Evolutionary conservation across 78 protist genomes (phyloP), one percentile per base, ranked within the genome.

Genomic region (Dictyostelium discoideum): DNA sequence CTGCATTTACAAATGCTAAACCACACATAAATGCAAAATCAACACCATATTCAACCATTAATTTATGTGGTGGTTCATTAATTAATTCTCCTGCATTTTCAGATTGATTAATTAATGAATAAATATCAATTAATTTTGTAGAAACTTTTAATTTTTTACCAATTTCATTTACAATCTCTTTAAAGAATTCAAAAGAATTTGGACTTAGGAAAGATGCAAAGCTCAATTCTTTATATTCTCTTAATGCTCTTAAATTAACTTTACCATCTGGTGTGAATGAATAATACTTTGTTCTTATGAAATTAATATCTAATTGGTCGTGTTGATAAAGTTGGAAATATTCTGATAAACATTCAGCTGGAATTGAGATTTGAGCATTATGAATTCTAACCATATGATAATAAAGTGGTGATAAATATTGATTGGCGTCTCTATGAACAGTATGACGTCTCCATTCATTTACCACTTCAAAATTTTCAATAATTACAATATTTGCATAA

Each of bases 21-120:
- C 85, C 85, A 81, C 85, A 81, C 85, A 81, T 81, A 22, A 81
- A 81, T 81, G 85, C 85, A 26, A 24, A 81, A 48, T 42, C 63
- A 8, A 81, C 54, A 26, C 40, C 40, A 26, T 24, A 48, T 3
- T 48, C 48, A 48, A 13, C 39, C 85, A 81, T 81, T 14, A 81
- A 13, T 13, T 48, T 50, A 5, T 50, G 39, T 0, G 85, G 85
- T 81, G 20, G 14, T 73, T 73, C 16, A 10, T 7, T 26, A 2
- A 26, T 11, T 8, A 29, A 40, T 22, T 9, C 8, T n/a, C n/a
- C 50, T 0, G 1, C 2, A 16, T 54, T 14, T 14, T 54, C 65
- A 16, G 5, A 1, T 1, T 16, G 2, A 14, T 13, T 54, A 1
- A 54, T 16, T 54, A 50, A 11, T 10, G 20, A 0, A 20, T 50